phyloP scores from a whole-genome alignment of 2,329 filamentous ascomycete genomes.

The Alternaria longipes region DNA sequence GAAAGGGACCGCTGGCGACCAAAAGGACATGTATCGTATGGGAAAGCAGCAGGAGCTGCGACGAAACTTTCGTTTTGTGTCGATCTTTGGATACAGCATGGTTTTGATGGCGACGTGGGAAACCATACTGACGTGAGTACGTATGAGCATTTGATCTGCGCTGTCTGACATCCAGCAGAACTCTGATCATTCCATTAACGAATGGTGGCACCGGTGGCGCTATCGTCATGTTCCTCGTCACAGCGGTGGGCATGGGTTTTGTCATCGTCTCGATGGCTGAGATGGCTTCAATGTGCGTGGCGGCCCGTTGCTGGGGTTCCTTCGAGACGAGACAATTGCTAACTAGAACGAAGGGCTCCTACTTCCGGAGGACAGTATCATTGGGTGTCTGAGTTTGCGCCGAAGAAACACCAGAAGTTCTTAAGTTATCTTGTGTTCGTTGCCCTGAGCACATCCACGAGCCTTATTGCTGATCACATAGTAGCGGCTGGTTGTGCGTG shows the following conservation, averaged over 20 bases:
- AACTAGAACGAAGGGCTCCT: conserved; percentile 18
- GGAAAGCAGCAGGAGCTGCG: conserved; percentile 40
- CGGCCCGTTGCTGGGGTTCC: no score
- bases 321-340: no score
- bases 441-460: not conserved
- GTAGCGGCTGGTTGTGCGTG: conserved; percentile 53
- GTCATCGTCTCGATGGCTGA: conserved; percentile 41
- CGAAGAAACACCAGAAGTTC: conserved; percentile 33
- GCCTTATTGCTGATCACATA: not conserved
- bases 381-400: conserved; percentile 43
- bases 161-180: conserved; percentile 16
- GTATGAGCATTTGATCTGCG: no score
- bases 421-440: conserved; percentile 27
- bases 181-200: conserved; percentile 29
- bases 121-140: conserved; percentile 26
- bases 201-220: conserved; percentile 40
- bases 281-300: conserved; percentile 36
- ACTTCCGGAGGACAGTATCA: conserved; percentile 43
- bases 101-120: conserved; percentile 43
- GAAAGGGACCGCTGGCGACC: conserved; percentile 31
- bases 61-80: conserved; percentile 38
- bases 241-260: conserved; percentile 32
- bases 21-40: conserved; percentile 41
- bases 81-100: conserved; percentile 40
- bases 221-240: conserved; percentile 37